Conservation (phyloP, 352 stramenopile genomes). For the Phytophthora sansomeana region DNA sequence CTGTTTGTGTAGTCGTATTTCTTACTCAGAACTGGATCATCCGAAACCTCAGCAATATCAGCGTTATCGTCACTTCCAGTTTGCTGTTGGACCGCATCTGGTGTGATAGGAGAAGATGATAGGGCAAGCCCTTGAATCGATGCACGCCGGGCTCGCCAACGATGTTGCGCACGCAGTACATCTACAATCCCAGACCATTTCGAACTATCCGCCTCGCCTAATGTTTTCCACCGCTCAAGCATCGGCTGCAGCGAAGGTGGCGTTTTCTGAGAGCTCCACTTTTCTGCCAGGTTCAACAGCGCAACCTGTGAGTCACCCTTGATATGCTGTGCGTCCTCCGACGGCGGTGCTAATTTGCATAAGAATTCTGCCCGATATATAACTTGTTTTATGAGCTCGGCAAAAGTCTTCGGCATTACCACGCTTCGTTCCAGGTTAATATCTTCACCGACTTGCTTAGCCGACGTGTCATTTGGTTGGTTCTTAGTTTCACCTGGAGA, state of each 20-base stretch:
- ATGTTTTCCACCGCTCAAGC: slow-evolving; percentile 85
- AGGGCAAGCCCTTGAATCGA: slow-evolving; percentile 43
- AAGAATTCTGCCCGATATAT: slow-evolving; percentile 78
- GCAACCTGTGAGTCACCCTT: slow-evolving; percentile 75
- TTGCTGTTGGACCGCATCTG: background rate
- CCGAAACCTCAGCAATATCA: slow-evolving; percentile 17
- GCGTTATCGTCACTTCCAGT: slow-evolving; percentile 12
- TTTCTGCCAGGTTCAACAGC: slow-evolving; percentile 85
- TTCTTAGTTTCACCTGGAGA: background rate
- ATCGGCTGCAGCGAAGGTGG: slow-evolving; percentile 86
- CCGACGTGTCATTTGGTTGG: background rate
- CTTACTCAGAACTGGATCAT: slow-evolving; percentile 36
- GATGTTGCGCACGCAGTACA: slow-evolving; percentile 79
- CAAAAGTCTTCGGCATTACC: slow-evolving; percentile 69
- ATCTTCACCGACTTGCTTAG: slow-evolving; percentile 24
- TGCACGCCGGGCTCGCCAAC: slow-evolving; percentile 59
- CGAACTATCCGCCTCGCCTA: slow-evolving; percentile 77
- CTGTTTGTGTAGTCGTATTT: slow-evolving; percentile 65
- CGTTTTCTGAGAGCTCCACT: slow-evolving; percentile 87
- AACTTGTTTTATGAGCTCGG: slow-evolving; percentile 72
- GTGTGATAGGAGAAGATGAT: background rate
- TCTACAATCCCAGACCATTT: slow-evolving; percentile 90
- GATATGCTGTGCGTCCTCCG: slow-evolving; percentile 71
- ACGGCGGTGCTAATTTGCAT: slow-evolving; percentile 75
- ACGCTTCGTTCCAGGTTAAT: slow-evolving; percentile 71